Percentiles rank a stretch among this genome's conserved stretches.
Evolutionary conservation across 257 asterid species (phyloP).

Genomic region (Parsonsia alboflavescens): DNA sequence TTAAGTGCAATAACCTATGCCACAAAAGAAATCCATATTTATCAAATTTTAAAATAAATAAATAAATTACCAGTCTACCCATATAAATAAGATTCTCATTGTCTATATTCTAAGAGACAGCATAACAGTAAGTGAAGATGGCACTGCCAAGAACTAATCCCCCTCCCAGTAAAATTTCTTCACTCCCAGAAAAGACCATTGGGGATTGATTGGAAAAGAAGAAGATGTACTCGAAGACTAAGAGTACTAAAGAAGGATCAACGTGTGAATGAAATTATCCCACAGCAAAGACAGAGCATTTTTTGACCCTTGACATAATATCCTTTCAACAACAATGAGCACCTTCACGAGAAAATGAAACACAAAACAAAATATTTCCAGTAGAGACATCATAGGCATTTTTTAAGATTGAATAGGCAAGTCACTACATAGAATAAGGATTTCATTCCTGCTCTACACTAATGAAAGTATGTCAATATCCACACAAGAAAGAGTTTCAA

Average conservation of each 20-base stretch:
- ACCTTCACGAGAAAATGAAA: background rate
- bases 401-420: background rate
- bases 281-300: background rate
- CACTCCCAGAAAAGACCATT: background rate
- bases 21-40: background rate
- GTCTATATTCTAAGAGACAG: background rate
- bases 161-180: background rate
- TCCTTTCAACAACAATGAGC: background rate
- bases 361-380: background rate
- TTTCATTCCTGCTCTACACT: background rate
- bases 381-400: background rate
- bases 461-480: background rate
- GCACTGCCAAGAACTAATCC: background rate
- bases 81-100: background rate
- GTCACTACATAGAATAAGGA: background rate
- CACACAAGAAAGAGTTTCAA: background rate
- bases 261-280: background rate
- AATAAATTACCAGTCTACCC: no score
- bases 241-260: background rate
- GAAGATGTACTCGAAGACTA: background rate
- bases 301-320: background rate
- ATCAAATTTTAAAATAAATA: background rate
- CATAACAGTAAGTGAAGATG: background rate
- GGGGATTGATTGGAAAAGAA: background rate
- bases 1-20: constrained; percentile 81